Percentiles rank a stretch among this genome's conserved stretches.
phyloP scores from a whole-genome alignment of 2,329 filamentous ascomycete species.

The Pseudogymnoascus sp. region DNA sequence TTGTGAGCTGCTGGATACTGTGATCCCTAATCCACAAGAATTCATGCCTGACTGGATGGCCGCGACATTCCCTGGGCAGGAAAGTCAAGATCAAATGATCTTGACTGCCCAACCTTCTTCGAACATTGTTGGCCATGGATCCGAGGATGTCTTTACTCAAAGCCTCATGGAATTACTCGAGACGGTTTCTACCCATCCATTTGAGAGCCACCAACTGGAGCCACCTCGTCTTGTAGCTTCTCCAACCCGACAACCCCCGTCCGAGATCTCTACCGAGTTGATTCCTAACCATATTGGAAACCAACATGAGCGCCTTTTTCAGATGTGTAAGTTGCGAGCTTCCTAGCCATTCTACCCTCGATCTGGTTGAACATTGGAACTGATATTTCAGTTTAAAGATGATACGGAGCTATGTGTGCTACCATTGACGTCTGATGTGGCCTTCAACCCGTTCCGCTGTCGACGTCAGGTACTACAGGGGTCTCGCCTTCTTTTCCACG shows the following conservation, averaged over 20 bases:
- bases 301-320: not conserved
- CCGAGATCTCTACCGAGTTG: not conserved
- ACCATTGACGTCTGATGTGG: constrained; percentile 29
- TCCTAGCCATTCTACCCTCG: not conserved
- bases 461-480: constrained; percentile 19
- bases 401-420: constrained; percentile 32
- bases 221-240: not conserved
- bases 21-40: not conserved
- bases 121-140: constrained; percentile 6
- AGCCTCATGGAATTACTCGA: not conserved
- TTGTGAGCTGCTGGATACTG: not conserved
- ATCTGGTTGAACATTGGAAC: not conserved
- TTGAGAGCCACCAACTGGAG: not conserved
- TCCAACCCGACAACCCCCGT: not conserved
- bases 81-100: not conserved
- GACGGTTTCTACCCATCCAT: not conserved
- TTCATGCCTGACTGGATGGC: not conserved
- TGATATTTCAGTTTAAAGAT: constrained; percentile 21
- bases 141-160: not conserved
- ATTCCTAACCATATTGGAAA: not conserved
- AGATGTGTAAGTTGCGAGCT: constrained; percentile 1
- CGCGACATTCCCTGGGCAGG: not conserved
- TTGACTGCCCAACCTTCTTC: not conserved
- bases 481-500: constrained; percentile 29
- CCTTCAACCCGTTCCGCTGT: constrained; percentile 30